phyloP scores from a whole-genome alignment of 2,329 filamentous ascomycete species.

The Pseudogymnoascus sp. region DNA sequence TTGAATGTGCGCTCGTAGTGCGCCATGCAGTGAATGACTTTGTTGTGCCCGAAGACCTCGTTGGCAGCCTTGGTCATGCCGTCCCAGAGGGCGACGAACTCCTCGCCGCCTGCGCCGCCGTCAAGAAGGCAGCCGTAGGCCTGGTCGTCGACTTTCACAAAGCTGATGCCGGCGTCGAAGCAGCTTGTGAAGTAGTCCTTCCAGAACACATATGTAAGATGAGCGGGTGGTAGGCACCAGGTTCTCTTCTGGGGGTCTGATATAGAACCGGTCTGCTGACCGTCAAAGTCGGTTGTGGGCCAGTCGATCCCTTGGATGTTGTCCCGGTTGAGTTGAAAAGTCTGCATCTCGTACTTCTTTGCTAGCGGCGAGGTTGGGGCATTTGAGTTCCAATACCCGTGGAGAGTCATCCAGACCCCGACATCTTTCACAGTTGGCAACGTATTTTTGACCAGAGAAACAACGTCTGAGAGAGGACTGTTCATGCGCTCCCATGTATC shows the following conservation, averaged over 20 bases:
- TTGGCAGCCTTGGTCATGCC: slow-evolving; percentile 11
- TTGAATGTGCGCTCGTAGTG: slow-evolving; percentile 12
- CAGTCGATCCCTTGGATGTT: not conserved
- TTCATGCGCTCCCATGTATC: slow-evolving; percentile 9
- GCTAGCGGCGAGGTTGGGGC: slow-evolving; percentile 7
- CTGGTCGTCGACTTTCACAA: slow-evolving; percentile 12
- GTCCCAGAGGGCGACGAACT: slow-evolving; percentile 10
- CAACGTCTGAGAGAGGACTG: slow-evolving; percentile 8
- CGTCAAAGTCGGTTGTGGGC: not conserved
- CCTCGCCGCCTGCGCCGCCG: slow-evolving; percentile 6
- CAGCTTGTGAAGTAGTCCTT: slow-evolving; percentile 11
- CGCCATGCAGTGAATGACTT: slow-evolving; percentile 12
- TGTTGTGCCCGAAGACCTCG: slow-evolving; percentile 11
- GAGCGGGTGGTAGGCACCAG: slow-evolving; percentile 9
- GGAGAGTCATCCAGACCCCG: slow-evolving; percentile 12
- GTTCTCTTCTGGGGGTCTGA: not conserved
- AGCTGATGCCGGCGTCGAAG: slow-evolving; percentile 9
- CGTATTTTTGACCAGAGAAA: slow-evolving; percentile 11
- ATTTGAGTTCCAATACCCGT: slow-evolving; percentile 11
- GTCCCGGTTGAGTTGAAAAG: not conserved
- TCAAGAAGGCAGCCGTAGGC: slow-evolving; percentile 10
- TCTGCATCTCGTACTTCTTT: slow-evolving; percentile 11
- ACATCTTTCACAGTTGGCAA: slow-evolving; percentile 11
- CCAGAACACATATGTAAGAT: slow-evolving; percentile 10
- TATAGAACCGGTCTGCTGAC: not conserved